Conservation (phyloP, 1,284 basidiomycete genomes). For the Microbotryum scabiosae region DNA sequence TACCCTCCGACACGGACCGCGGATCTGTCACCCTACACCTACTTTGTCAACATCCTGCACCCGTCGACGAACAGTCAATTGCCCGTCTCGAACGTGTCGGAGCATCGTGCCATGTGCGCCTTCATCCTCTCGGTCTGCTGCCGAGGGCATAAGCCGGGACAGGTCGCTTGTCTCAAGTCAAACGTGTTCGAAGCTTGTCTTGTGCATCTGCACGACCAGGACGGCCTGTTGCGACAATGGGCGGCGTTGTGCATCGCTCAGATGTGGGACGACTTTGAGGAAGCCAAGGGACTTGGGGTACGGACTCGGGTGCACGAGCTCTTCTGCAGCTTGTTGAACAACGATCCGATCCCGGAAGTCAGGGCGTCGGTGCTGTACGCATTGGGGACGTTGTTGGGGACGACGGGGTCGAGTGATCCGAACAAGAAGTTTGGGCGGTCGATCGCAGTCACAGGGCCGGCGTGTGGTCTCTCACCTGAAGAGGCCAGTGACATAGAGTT, state of each 20-base stretch:
- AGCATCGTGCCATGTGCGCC: slow-evolving; percentile 98
- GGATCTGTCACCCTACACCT: slow-evolving; percentile 46
- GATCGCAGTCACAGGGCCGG: slow-evolving; percentile 22
- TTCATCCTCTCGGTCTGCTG: slow-evolving; percentile 92
- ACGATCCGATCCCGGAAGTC: slow-evolving; percentile 85
- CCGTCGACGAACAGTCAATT: slow-evolving; percentile 47
- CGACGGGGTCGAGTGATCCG: slow-evolving; percentile 52
- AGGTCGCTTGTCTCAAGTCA: slow-evolving; percentile 71
- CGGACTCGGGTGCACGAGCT: slow-evolving; percentile 76
- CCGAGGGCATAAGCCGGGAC: slow-evolving; percentile 77
- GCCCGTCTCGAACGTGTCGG: slow-evolving; percentile 77
- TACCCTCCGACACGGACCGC: slow-evolving; percentile 22
- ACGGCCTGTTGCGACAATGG: slow-evolving; percentile 89
- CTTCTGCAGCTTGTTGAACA: slow-evolving; percentile 65
- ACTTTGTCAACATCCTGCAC: slow-evolving; percentile 73
- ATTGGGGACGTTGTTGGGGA: slow-evolving; percentile 86
- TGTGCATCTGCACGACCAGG: slow-evolving; percentile 67
- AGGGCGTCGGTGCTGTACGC: slow-evolving; percentile 85
- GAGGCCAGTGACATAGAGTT: slow-evolving; percentile 54
- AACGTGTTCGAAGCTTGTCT: slow-evolving; percentile 85
- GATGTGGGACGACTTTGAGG: slow-evolving; percentile 89
- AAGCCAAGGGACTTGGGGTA: slow-evolving; percentile 78
- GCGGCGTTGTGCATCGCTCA: slow-evolving; percentile 86
- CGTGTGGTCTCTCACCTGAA: slow-evolving; percentile 67
- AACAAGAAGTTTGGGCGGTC: slow-evolving; percentile 31